A percentile compares a stretch with the other conserved stretches of the same genome.
Conservation (phyloP, 192 early-diverging fungal genomes). For the Coemansia sp. region DNA sequence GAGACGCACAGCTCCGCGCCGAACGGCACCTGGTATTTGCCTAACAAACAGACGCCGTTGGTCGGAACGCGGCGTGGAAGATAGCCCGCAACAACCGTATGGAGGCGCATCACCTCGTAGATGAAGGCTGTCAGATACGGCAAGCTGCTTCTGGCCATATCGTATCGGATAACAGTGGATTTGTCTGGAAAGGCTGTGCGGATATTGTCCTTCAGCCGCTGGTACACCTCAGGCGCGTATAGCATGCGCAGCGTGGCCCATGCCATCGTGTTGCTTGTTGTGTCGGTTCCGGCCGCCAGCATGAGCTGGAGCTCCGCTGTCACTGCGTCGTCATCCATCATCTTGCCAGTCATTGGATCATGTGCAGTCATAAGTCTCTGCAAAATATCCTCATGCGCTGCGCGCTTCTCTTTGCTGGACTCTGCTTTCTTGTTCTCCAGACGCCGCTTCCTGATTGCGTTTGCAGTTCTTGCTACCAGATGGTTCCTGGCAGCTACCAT, state of each 20-base stretch:
- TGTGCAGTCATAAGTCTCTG: conserved; percentile 44
- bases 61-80: conserved; percentile 29
- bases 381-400: conserved; percentile 28
- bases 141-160: conserved; percentile 16
- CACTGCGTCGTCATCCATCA: conserved; percentile 12
- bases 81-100: conserved; percentile 24
- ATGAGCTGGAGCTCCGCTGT: conserved; percentile 28
- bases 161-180: conserved; percentile 19
- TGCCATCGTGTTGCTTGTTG: conserved; percentile 46
- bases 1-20: conserved; percentile 22
- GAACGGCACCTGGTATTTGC: conserved; percentile 20
- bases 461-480: conserved; percentile 4
- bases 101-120: conserved; percentile 46
- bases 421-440: not conserved
- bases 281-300: conserved; percentile 52
- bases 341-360: conserved; percentile 35
- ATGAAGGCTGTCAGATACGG: conserved; percentile 46
- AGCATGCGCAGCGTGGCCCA: conserved; percentile 45
- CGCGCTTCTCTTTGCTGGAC: not conserved
- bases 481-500: conserved; percentile 1
- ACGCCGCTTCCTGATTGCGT: conserved; percentile 9
- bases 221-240: conserved; percentile 23
- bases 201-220: conserved; percentile 29
- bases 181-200: conserved; percentile 27
- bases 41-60: conserved; percentile 9